Evolutionary conservation across 495 filamentous ascomycete genomes (phyloP).

Genomic region (Hypoxylon perforatum): DNA sequence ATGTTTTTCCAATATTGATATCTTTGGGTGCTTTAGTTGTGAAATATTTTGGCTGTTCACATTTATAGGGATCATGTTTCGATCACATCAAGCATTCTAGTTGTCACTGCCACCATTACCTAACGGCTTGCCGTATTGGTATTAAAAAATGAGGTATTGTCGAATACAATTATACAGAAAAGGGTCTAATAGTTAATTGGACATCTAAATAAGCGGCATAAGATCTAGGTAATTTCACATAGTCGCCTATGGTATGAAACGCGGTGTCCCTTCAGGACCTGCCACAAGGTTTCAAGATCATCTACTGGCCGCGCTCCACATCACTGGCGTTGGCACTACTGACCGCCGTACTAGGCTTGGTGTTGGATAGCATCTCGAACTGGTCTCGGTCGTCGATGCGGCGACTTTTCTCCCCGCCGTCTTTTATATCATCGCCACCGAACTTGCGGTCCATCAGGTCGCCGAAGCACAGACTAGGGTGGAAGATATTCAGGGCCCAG

Average conservation of each 20-base stretch:
- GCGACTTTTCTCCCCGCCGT: no score
- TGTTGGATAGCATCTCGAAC: constrained; percentile 19
- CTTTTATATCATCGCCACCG: background rate
- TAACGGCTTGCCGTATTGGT: no score
- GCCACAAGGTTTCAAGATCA: background rate
- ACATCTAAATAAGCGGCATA: no score
- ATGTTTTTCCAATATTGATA: background rate
- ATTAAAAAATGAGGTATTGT: no score
- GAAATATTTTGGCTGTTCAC: background rate
- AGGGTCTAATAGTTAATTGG: no score
- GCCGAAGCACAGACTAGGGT: constrained; percentile 66
- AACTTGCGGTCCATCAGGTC: constrained; percentile 32
- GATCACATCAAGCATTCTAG: no score
- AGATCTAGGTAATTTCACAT: background rate
- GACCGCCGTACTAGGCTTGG: constrained; percentile 25
- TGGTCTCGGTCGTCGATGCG: constrained; percentile 2
- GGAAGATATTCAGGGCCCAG: constrained; percentile 66
- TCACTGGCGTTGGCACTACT: constrained; percentile 12
- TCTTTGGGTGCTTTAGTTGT: background rate
- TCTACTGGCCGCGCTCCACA: constrained; percentile 12
- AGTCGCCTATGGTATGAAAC: constrained; percentile 3
- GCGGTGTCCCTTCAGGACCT: background rate
- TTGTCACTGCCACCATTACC: no score
- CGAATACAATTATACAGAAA: no score
- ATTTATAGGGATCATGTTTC: background rate